Percentiles rank a stretch among this genome's conserved stretches.
Conservation (phyloP, 352 stramenopile genomes). For the Pythium periplocum region DNA sequence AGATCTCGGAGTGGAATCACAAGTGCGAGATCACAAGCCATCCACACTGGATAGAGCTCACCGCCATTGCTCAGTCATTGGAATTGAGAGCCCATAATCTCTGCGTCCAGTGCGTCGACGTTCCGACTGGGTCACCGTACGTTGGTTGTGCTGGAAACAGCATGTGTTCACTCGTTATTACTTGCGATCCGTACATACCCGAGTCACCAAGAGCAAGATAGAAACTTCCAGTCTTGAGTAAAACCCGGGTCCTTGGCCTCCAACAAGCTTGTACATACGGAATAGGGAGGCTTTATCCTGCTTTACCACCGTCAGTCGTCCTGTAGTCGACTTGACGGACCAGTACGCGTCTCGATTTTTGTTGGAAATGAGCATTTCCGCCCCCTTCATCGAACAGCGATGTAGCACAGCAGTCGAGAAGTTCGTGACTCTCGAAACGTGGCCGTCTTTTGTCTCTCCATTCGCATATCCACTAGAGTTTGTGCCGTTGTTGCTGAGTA, state of each 20-base stretch:
- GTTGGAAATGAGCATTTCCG: background rate
- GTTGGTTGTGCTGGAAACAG: background rate
- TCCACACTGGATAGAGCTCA: slow-evolving; percentile 3
- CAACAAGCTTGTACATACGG: background rate
- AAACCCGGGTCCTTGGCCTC: background rate
- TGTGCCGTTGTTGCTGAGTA: too few relatives aligned
- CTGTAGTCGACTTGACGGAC: background rate
- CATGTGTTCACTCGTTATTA: background rate
- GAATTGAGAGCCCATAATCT: background rate
- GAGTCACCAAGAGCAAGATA: background rate
- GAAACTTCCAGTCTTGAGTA: background rate
- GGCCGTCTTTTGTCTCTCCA: too few relatives aligned
- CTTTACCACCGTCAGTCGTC: background rate
- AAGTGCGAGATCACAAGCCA: slow-evolving; percentile 10
- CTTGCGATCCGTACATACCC: background rate
- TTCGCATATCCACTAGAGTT: background rate
- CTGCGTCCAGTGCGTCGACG: background rate
- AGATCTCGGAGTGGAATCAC: slow-evolving; percentile 1
- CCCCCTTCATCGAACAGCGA: too few relatives aligned
- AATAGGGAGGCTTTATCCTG: slow-evolving; percentile 1
- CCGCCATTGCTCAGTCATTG: background rate
- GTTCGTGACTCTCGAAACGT: too few relatives aligned
- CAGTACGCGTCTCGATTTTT: slow-evolving; percentile 1
- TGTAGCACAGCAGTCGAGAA: too few relatives aligned
- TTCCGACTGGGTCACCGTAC: background rate